phyloP scores from a whole-genome alignment of 495 filamentous ascomycete genomes.

The Aspergillus panamensis region DNA sequence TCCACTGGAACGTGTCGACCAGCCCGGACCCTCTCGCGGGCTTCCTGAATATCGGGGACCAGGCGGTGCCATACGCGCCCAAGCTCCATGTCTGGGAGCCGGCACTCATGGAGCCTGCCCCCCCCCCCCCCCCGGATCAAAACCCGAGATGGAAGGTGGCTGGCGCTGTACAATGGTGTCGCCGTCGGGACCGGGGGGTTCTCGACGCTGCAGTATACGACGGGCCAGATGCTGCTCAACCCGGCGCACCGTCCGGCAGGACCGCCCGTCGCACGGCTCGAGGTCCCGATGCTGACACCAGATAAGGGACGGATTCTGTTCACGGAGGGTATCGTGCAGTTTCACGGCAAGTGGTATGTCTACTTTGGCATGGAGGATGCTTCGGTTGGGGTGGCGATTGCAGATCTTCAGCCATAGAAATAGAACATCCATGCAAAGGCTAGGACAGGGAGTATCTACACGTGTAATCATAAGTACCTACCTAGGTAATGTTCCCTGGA shows the following conservation, averaged over 20 bases:
- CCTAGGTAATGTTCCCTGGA: no score
- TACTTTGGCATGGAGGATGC: not conserved
- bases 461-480: no score
- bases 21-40: not conserved
- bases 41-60: not conserved
- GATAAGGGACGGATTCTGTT: not conserved
- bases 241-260: not conserved
- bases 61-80: not conserved
- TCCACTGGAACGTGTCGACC: not conserved
- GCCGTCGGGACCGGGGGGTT: not conserved
- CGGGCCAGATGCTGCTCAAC: not conserved
- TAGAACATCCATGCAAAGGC: no score
- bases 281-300: not conserved
- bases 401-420: not conserved
- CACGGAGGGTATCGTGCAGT: not conserved
- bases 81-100: not conserved
- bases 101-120: not conserved
- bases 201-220: not conserved
- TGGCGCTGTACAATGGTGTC: not conserved
- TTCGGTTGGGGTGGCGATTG: not conserved
- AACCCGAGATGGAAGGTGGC: not conserved
- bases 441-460: no score
- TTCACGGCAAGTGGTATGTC: not conserved
- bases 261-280: not conserved
- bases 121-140: not conserved